Conservation (phyloP, 768 basidiomycete species). For the Leccinum longicurvipes region DNA sequence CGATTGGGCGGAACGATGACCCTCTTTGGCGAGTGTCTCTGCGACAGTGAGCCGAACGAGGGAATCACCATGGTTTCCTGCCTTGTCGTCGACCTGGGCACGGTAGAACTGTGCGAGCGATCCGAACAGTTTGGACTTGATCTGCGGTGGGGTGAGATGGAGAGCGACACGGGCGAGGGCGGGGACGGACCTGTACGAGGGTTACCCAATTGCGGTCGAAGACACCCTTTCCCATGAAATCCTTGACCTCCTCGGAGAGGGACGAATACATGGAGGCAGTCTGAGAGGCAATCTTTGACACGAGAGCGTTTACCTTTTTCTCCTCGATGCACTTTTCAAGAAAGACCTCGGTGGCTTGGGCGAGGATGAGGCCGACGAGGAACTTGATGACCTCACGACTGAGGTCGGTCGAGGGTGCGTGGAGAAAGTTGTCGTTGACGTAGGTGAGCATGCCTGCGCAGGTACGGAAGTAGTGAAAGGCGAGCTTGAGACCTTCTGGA, state of each 20-base stretch:
- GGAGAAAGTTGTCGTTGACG: slow-evolving; percentile 99
- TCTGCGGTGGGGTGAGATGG: slow-evolving; percentile 40
- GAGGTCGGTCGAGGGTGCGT: slow-evolving; percentile 94
- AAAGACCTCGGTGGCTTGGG: slow-evolving; percentile 95
- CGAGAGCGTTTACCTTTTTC: slow-evolving; percentile 77
- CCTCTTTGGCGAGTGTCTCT: slow-evolving; percentile 80
- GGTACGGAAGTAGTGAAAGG: slow-evolving; percentile 87
- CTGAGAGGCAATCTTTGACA: slow-evolving; percentile 83
- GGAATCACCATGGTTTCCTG: slow-evolving; percentile 82
- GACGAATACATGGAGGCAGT: slow-evolving; percentile 76
- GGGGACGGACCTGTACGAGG: slow-evolving; percentile 62
- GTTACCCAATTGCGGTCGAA: slow-evolving; percentile 94
- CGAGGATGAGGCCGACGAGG: slow-evolving; percentile 80
- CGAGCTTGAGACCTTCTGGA: slow-evolving; percentile 88
- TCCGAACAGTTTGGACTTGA: slow-evolving; percentile 87
- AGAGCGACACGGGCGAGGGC: background rate
- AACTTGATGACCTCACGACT: slow-evolving; percentile 94
- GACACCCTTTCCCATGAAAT: slow-evolving; percentile 94
- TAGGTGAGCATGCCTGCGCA: slow-evolving; percentile 97
- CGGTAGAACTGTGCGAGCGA: slow-evolving; percentile 89
- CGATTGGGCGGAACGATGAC: slow-evolving; percentile 59
- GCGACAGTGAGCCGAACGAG: slow-evolving; percentile 77
- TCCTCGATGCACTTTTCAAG: slow-evolving; percentile 93
- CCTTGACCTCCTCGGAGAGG: slow-evolving; percentile 90
- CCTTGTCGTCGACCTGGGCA: slow-evolving; percentile 68